These are phyloP conservation scores for Solanum appendiculatum DNA, from an alignment of 257 asterid species.

Conservation along the genomic window DNA sequence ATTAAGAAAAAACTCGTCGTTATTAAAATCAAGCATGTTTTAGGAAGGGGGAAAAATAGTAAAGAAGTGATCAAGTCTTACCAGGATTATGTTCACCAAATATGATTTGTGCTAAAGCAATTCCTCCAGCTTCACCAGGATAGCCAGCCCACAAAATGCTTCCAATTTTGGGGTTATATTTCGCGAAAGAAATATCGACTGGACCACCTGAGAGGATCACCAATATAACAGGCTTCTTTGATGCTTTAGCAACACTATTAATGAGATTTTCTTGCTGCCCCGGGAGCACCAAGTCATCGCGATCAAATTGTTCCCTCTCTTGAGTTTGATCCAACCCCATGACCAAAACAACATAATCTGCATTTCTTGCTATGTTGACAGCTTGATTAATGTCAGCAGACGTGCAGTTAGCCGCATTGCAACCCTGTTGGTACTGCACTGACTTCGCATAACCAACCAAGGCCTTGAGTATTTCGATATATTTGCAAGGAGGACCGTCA, in stretches of 20 bases:
- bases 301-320: constrained; percentile 56
- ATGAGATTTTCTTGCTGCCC: constrained; percentile 63
- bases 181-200: constrained; percentile 59
- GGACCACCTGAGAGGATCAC: constrained; percentile 74
- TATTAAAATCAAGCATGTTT: not conserved
- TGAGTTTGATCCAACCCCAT: constrained; percentile 71
- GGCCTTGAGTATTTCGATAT: constrained; percentile 34
- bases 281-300: constrained; percentile 52
- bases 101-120: constrained; percentile 53
- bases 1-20: not conserved
- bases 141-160: constrained; percentile 84
- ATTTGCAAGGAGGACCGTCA: constrained; percentile 67
- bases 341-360: constrained; percentile 60
- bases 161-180: constrained; percentile 41
- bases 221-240: constrained; percentile 59
- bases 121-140: constrained; percentile 92
- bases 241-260: constrained; percentile 43
- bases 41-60: not conserved
- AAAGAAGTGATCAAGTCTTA: not conserved
- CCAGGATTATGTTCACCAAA: constrained; percentile 86
- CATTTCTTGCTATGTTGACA: constrained; percentile 27
- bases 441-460: constrained; percentile 28
- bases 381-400: constrained; percentile 34
- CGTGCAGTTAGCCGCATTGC: constrained; percentile 40
- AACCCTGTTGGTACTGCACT: constrained; percentile 32